Conservation (phyloP, 768 basidiomycete genomes). For the Hericium rajendrae region DNA sequence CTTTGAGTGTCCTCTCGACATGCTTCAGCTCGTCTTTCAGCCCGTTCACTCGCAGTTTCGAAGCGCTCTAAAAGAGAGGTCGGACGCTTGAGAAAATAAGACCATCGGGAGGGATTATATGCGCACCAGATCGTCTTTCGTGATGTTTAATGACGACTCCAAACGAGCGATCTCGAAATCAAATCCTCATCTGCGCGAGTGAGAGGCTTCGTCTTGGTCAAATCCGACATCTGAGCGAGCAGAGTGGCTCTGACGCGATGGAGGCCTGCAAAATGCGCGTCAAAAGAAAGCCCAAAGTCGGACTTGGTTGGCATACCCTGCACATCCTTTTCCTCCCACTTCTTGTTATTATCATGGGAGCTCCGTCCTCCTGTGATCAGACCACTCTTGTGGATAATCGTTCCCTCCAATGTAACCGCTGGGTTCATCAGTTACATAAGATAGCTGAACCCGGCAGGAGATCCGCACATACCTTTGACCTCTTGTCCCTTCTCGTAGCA, state of each 20-base stretch:
- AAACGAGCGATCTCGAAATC: conserved; percentile 64
- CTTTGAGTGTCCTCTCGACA: conserved; percentile 60
- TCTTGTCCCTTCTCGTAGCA: conserved; percentile 94
- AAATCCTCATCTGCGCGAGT: conserved; percentile 76
- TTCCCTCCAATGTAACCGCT: conserved; percentile 97
- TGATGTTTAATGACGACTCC: conserved; percentile 65
- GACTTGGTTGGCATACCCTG: conserved; percentile 42
- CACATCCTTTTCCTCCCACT: conserved; percentile 93
- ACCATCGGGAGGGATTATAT: neutral
- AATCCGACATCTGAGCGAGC: conserved; percentile 66
- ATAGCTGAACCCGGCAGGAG: neutral
- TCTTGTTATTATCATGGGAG: conserved; percentile 63
- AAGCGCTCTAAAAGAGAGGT: conserved; percentile 47
- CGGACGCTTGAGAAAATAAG: neutral
- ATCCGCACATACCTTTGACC: conserved; percentile 68
- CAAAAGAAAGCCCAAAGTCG: neutral
- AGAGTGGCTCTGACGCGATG: conserved; percentile 62
- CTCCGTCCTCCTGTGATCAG: conserved; percentile 93
- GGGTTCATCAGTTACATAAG: neutral
- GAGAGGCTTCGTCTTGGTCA: conserved; percentile 78
- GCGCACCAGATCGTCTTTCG: conserved; percentile 75
- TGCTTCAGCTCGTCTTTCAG: conserved; percentile 81
- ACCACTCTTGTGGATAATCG: conserved; percentile 95
- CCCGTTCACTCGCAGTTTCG: conserved; percentile 65
- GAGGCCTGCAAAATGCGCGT: conserved; percentile 26